Conservation (phyloP, 352 stramenopile genomes). For the Globisporangium abappressorium region DNA sequence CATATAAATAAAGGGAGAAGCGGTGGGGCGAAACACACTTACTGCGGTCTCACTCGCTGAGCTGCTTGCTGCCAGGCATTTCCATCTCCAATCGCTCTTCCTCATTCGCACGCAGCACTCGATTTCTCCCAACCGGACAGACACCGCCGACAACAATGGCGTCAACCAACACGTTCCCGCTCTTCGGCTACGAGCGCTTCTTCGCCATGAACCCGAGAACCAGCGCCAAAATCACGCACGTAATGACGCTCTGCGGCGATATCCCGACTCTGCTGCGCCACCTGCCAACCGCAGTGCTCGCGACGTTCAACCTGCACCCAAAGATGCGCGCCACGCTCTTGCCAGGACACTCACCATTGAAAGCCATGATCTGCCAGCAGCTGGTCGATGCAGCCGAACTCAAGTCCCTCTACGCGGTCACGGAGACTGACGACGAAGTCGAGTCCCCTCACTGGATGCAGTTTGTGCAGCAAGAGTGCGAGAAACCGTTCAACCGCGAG, state of each 20-base stretch:
- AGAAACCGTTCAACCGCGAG: slow-evolving; percentile 40
- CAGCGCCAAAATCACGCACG: slow-evolving; percentile 47
- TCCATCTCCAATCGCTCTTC: not conserved
- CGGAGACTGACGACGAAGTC: slow-evolving; percentile 34
- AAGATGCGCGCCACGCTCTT: slow-evolving; percentile 44
- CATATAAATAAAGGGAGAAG: not conserved
- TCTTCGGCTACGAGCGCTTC: slow-evolving; percentile 69
- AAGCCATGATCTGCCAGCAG: slow-evolving; percentile 48
- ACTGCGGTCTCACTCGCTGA: not conserved
- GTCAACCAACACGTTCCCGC: slow-evolving; percentile 35
- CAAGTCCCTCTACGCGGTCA: slow-evolving; percentile 27
- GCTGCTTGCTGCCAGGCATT: not conserved
- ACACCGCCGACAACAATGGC: slow-evolving; percentile 18
- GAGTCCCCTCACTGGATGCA: slow-evolving; percentile 38
- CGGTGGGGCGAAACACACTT: not conserved
- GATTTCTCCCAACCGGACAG: not conserved
- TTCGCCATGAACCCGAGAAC: slow-evolving; percentile 50
- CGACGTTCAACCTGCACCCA: slow-evolving; percentile 59
- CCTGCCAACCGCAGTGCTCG: slow-evolving; percentile 41
- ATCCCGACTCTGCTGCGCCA: slow-evolving; percentile 29
- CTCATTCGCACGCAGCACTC: not conserved
- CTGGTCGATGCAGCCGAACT: slow-evolving; percentile 43
- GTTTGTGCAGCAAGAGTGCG: slow-evolving; percentile 44
- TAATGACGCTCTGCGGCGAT: slow-evolving; percentile 47
- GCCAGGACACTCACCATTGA: slow-evolving; percentile 38